These are phyloP conservation scores for Podospora australis DNA, from an alignment of 495 filamentous ascomycete genomes.

Conservation along the genomic window DNA sequence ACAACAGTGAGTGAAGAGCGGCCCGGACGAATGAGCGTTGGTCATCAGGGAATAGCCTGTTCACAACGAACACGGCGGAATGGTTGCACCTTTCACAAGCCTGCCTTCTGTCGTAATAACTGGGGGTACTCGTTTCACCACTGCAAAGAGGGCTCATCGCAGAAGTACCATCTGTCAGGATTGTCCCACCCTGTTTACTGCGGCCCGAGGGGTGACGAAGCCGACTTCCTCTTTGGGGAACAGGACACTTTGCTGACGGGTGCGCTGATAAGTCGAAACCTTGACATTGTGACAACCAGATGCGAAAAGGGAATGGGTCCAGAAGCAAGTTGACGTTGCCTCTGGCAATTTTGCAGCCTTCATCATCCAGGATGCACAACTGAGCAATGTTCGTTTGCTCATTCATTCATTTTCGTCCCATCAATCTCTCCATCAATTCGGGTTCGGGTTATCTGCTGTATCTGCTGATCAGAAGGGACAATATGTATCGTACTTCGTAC, in stretches of 20 bases:
- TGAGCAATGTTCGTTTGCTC: background rate
- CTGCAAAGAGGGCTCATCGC: background rate
- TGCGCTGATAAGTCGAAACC: constrained; percentile 1
- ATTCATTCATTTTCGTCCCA: background rate
- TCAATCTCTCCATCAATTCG: background rate
- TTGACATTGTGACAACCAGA: constrained; percentile 1
- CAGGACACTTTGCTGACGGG: constrained; percentile 7
- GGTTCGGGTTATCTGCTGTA: background rate
- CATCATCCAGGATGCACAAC: background rate
- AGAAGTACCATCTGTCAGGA: background rate
- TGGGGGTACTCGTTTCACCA: too few relatives aligned
- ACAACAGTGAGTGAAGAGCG: too few relatives aligned
- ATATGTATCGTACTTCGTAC: background rate
- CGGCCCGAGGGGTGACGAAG: constrained; percentile 31
- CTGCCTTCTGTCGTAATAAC: constrained; percentile 6
- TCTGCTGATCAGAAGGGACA: background rate
- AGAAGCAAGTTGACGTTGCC: constrained; percentile 8
- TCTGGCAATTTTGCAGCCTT: background rate
- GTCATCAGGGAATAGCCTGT: too few relatives aligned
- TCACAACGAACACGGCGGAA: too few relatives aligned
- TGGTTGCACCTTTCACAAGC: constrained; percentile 2
- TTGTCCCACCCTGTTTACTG: constrained; percentile 10
- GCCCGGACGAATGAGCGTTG: too few relatives aligned
- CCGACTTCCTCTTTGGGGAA: constrained; percentile 21
- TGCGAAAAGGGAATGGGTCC: background rate